These are phyloP conservation scores for Fusarium sp. DNA, from an alignment of 2,329 filamentous ascomycete species.

Conservation along the genomic window DNA sequence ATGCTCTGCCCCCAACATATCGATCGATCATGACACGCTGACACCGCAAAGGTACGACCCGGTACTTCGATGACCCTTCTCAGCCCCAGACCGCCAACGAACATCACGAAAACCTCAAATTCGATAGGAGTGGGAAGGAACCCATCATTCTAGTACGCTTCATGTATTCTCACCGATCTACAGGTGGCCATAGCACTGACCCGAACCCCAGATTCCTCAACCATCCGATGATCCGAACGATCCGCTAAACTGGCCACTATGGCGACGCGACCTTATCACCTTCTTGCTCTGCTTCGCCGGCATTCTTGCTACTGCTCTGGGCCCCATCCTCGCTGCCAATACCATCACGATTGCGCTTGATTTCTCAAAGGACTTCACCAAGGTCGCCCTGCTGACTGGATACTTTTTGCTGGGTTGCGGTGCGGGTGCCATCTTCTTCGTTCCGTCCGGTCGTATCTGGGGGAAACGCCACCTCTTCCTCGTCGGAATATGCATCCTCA, in stretches of 20 bases:
- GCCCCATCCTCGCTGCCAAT: slow-evolving; percentile 89
- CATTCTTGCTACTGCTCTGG: slow-evolving; percentile 86
- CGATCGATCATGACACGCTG: slow-evolving; percentile 22
- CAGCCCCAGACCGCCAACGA: slow-evolving; percentile 58
- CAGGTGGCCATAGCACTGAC: slow-evolving; percentile 21
- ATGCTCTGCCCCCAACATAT: not conserved
- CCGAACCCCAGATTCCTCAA: slow-evolving; percentile 70
- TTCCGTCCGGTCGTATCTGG: slow-evolving; percentile 89
- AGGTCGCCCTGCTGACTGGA: slow-evolving; percentile 84
- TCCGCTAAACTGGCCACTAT: slow-evolving; percentile 86
- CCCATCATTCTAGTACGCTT: slow-evolving; percentile 79
- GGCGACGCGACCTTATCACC: slow-evolving; percentile 85
- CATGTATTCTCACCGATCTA: not conserved
- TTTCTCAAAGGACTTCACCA: slow-evolving; percentile 76
- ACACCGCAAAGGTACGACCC: slow-evolving; percentile 64
- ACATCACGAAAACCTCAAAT: slow-evolving; percentile 70
- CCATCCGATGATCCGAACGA: slow-evolving; percentile 93
- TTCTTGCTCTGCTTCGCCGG: slow-evolving; percentile 81
- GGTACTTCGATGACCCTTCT: slow-evolving; percentile 72
- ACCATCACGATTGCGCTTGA: slow-evolving; percentile 80
- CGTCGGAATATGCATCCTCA: slow-evolving; percentile 78
- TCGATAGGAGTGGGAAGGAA: slow-evolving; percentile 73
- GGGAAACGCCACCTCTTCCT: slow-evolving; percentile 92
- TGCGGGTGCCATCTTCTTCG: slow-evolving; percentile 84
- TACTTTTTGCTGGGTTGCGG: slow-evolving; percentile 89